Conservation (phyloP, 441 rosid genomes). For the Breynia disticha region DNA sequence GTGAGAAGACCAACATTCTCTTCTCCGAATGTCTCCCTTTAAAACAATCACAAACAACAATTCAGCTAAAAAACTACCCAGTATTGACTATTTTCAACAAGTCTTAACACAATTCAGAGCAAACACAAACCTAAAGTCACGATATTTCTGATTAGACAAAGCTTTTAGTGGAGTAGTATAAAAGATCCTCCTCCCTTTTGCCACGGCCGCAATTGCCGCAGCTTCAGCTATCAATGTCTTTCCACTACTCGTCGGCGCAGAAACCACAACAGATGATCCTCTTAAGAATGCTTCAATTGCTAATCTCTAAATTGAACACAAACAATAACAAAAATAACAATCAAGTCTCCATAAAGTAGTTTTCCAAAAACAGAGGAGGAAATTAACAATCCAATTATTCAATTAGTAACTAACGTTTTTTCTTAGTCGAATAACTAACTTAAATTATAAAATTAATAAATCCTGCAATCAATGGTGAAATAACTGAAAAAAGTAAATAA, state of each 20-base stretch:
- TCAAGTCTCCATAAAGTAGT: no score
- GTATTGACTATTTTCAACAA: background rate
- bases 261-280: slow-evolving; percentile 86
- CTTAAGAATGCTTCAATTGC: slow-evolving; percentile 78
- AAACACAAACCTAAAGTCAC: slow-evolving; percentile 67
- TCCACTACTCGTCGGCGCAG: slow-evolving; percentile 96
- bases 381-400: no score
- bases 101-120: background rate
- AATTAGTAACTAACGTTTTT: no score
- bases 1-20: slow-evolving; percentile 86
- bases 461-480: background rate
- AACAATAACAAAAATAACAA: no score
- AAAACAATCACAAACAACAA: background rate
- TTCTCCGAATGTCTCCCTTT: slow-evolving; percentile 86
- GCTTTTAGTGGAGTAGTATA: slow-evolving; percentile 98
- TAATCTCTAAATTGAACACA: slow-evolving; percentile 37
- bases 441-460: background rate
- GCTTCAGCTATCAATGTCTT: slow-evolving; percentile 98
- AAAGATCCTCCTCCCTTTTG: slow-evolving; percentile 69
- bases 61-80: background rate
- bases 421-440: no score
- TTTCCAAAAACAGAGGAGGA: no score
- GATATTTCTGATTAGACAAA: slow-evolving; percentile 91
- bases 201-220: slow-evolving; percentile 84
- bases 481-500: background rate